These are phyloP conservation scores for Sclerotinia trifoliorum DNA, from an alignment of 2,329 filamentous ascomycete genomes.

Conservation along the genomic window DNA sequence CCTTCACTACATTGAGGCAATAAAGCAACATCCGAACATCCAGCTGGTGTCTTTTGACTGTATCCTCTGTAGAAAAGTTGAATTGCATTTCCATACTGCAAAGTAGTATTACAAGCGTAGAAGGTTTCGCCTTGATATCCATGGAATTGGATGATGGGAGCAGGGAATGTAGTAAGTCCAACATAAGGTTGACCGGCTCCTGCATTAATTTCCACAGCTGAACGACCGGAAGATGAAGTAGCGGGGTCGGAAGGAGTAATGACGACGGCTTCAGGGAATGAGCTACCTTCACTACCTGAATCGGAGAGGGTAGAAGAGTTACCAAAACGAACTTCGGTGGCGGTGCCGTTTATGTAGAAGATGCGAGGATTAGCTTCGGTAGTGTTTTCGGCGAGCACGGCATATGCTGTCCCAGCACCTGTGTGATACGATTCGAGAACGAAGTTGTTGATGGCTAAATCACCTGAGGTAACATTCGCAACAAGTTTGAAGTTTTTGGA, in stretches of 20 bases:
- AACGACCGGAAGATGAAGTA: conserved; percentile 26
- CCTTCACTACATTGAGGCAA: conserved; percentile 47
- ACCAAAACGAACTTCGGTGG: conserved; percentile 39
- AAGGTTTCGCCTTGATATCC: conserved; percentile 40
- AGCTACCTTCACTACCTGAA: conserved; percentile 37
- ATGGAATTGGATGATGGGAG: conserved; percentile 39
- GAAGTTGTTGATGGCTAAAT: conserved; percentile 44
- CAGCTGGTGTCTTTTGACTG: conserved; percentile 40
- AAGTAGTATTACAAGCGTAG: conserved; percentile 45
- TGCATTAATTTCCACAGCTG: conserved; percentile 41
- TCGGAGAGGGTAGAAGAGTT: conserved; percentile 45
- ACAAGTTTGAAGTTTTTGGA: conserved; percentile 43
- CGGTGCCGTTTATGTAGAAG: conserved; percentile 53
- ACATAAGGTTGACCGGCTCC: conserved; percentile 43
- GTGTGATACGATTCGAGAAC: conserved; percentile 46
- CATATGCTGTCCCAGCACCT: conserved; percentile 45
- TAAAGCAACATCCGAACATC: conserved; percentile 46
- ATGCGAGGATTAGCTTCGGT: conserved; percentile 35
- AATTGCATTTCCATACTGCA: conserved; percentile 45
- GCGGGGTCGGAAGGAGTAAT: conserved; percentile 38
- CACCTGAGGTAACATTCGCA: conserved; percentile 45
- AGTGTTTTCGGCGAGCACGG: conserved; percentile 39
- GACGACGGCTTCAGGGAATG: conserved; percentile 43
- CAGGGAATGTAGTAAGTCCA: conserved; percentile 41
- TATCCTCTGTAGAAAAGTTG: conserved; percentile 45